Evolutionary conservation across 148 eudicot genomes (phyloP), one percentile per base, ranked within the genome.

Genomic region (Chenopodium quinoa): DNA sequence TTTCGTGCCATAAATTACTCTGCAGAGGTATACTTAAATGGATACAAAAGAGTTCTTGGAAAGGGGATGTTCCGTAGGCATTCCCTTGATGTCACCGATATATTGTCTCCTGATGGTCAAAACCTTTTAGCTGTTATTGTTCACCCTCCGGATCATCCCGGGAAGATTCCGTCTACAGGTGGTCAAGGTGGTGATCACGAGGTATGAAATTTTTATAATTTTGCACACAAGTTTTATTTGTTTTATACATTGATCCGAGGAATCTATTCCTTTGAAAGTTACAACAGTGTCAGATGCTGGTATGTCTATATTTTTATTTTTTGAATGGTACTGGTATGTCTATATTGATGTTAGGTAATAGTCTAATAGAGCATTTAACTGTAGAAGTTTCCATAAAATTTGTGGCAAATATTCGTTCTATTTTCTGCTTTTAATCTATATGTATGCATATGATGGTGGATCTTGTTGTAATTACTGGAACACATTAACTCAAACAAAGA

Each of bases 101-200:
- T 91, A 79, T 82, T 96, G 71, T 86, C 88, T 84, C 90, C 97
- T 69, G 89, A 84, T 73, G 94, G 95, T 82, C 87, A 89, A 82
- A 96, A 96, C 85, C 84, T 96, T 79, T 88, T 96, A 78, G 99
- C 98, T 79, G 98, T 96, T 80, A 82, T 96, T 63, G 94, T 96
- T 88, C 83, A 93, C 81, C 99, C 99, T 85, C 99, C 99, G 85
- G 99, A 96, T 86, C 95, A 96, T 84, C 99, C 99, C 63, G 99
- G 99, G 34, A 89, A 22, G 78, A 96, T 96, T 75, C 99, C 98
- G 31, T 85, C 93, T 14, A 71, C 89, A 56, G 99, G 99, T 34
- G 99, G 99, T 69, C 99, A 96, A 86, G 99, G 99, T 60, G 99
- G 99, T 80, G 99, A 95, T 87, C 99, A 95, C 77, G 95, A 93